phyloP scores from a whole-genome alignment of 2,329 filamentous ascomycete genomes.

The Verticillium dahliae region DNA sequence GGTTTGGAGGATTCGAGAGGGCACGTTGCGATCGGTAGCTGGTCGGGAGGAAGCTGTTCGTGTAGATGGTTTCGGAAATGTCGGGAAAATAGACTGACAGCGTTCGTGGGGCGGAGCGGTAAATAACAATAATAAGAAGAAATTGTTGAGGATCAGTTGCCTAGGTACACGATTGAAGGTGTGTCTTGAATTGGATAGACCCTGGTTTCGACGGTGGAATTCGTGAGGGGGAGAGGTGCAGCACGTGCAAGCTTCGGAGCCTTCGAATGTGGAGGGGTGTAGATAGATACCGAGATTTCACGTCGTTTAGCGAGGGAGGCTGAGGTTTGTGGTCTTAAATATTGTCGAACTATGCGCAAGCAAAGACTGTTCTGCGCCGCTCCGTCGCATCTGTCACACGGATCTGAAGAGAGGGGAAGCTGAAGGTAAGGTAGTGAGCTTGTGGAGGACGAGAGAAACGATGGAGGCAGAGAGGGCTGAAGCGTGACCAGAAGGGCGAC shows the following conservation, averaged over 20 bases:
- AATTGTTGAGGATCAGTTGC: background rate
- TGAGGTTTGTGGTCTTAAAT: background rate
- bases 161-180: background rate
- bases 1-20: slow-evolving; percentile 4
- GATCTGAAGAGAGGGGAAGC: background rate
- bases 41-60: background rate
- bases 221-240: background rate
- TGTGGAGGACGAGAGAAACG: background rate
- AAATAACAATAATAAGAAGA: too few species aligned
- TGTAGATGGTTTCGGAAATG: background rate
- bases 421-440: background rate
- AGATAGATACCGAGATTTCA: background rate
- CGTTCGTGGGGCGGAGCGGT: too few species aligned
- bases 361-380: background rate
- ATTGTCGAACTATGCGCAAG: background rate
- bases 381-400: background rate
- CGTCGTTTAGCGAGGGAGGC: background rate
- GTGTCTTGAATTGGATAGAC: background rate
- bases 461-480: background rate
- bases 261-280: background rate
- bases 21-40: too few species aligned
- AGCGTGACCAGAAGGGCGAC: background rate
- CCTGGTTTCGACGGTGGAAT: background rate
- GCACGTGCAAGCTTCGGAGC: background rate
- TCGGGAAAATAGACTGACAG: background rate